These are phyloP conservation scores for Clavispora vitiphila DNA, from an alignment of 805 yeast species.

Conservation along the genomic window DNA sequence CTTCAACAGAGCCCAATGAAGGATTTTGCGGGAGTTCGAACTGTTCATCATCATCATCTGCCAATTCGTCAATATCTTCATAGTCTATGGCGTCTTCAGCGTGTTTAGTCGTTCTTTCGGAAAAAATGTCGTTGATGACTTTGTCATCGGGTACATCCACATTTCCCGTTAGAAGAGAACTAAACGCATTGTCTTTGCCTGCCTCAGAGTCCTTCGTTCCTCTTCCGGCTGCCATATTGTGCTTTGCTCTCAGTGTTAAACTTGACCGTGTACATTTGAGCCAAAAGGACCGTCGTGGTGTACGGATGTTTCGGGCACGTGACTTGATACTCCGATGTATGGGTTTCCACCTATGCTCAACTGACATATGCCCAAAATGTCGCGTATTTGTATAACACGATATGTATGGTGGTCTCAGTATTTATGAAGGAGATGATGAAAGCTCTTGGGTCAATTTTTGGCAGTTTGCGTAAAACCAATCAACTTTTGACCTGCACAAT, in stretches of 20 bases:
- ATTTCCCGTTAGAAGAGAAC: not conserved
- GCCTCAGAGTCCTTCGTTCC: not conserved
- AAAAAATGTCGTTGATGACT: conserved; percentile 35
- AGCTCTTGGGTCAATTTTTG: too few relatives aligned
- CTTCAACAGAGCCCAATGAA: not conserved
- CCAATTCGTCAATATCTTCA: conserved; percentile 91
- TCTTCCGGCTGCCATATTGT: conserved; percentile 1
- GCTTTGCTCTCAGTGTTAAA: not conserved
- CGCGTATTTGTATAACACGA: too few relatives aligned
- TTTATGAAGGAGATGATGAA: too few relatives aligned
- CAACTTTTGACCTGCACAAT: too few relatives aligned
- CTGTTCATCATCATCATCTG: conserved; percentile 85
- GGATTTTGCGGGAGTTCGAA: conserved; percentile 31
- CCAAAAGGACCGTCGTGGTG: too few relatives aligned
- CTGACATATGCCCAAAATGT: too few relatives aligned
- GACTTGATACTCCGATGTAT: too few relatives aligned
- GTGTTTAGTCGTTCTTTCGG: conserved; percentile 48
- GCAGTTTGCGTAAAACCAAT: too few relatives aligned
- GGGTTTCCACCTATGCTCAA: too few relatives aligned
- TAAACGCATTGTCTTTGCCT: not conserved
- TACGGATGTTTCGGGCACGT: not conserved
- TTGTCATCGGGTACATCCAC: conserved; percentile 33
- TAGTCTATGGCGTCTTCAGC: conserved; percentile 92
- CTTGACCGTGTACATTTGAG: too few relatives aligned
- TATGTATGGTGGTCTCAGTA: too few relatives aligned